Evolutionary conservation across 495 filamentous ascomycete genomes (phyloP).

Genomic region (Annulohypoxylon maeteangense): DNA sequence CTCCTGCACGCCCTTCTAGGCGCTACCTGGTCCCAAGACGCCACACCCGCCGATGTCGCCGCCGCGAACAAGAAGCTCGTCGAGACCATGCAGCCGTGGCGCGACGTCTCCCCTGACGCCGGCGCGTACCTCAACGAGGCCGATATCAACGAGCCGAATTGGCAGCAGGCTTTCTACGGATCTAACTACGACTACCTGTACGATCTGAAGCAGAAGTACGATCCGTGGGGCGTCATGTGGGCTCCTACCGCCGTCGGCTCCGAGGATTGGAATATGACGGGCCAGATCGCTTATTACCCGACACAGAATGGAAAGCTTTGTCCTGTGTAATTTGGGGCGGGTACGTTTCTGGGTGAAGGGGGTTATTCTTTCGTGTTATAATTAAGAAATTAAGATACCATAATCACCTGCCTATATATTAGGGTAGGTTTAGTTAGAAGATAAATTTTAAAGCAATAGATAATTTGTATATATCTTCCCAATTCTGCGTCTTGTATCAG

Average conservation of each 20-base stretch:
- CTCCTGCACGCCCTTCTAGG: conserved; percentile 50
- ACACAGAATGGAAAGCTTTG: conserved; percentile 44
- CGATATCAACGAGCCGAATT: conserved; percentile 66
- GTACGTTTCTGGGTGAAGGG: no score
- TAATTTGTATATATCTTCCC: background rate
- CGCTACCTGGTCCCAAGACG: conserved; percentile 47
- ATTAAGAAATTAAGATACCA: conserved; percentile 1
- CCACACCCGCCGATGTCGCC: conserved; percentile 29
- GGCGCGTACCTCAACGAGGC: conserved; percentile 56
- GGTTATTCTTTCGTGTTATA: background rate
- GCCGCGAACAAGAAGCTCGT: conserved; percentile 37
- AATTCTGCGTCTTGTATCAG: background rate
- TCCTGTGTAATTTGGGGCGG: conserved; percentile 7
- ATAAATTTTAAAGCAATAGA: background rate
- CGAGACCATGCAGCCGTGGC: conserved; percentile 37
- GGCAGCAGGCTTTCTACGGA: conserved; percentile 67
- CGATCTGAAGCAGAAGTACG: conserved; percentile 59
- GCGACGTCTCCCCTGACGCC: conserved; percentile 43
- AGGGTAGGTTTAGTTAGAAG: background rate
- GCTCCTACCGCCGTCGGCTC: conserved; percentile 60
- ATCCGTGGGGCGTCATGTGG: conserved; percentile 62
- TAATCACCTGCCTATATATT: background rate
- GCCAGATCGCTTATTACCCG: conserved; percentile 40
- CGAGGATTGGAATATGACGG: conserved; percentile 38
- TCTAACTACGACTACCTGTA: conserved; percentile 54